These are phyloP conservation scores for Pachysandra terminalis DNA, from an alignment of 164 flowering plant genomes.

Conservation along the genomic window DNA sequence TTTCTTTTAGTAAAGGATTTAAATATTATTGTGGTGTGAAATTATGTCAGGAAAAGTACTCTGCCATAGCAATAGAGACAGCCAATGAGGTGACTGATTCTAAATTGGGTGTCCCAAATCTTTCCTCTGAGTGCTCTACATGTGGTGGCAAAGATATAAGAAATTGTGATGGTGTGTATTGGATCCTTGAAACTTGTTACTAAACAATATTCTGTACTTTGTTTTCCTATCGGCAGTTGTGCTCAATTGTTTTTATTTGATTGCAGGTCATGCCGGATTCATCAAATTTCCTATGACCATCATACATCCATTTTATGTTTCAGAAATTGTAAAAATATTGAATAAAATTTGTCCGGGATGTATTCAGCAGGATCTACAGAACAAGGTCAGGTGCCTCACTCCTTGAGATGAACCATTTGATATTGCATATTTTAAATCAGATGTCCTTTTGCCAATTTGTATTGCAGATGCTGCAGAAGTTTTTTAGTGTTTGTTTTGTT, in stretches of 20 bases:
- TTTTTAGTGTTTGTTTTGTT: too few relatives aligned
- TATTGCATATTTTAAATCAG: neutral
- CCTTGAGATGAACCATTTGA: conserved; percentile 17
- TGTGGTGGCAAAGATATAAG: conserved; percentile 50
- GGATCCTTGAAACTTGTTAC: neutral
- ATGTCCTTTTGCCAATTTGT: neutral
- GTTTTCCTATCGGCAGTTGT: neutral
- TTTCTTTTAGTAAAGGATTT: neutral
- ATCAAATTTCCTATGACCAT: conserved; percentile 54
- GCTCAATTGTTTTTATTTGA: neutral
- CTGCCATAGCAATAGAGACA: conserved; percentile 37
- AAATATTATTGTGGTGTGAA: neutral
- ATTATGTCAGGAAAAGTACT: conserved; percentile 45
- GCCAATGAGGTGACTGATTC: conserved; percentile 61
- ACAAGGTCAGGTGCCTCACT: conserved; percentile 57
- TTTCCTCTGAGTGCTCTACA: conserved; percentile 49
- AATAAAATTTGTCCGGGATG: conserved; percentile 87
- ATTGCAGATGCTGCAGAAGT: too few relatives aligned
- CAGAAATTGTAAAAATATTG: conserved; percentile 57
- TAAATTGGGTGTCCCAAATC: conserved; percentile 72
- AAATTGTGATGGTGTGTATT: conserved; percentile 65
- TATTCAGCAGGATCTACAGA: conserved; percentile 28
- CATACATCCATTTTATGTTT: conserved; percentile 60
- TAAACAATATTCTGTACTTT: neutral
- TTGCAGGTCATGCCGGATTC: conserved; percentile 80